Percentiles rank a stretch among this genome's conserved stretches.
Evolutionary conservation across 495 filamentous ascomycete genomes (phyloP).

Genomic region (Podospora anserina): DNA sequence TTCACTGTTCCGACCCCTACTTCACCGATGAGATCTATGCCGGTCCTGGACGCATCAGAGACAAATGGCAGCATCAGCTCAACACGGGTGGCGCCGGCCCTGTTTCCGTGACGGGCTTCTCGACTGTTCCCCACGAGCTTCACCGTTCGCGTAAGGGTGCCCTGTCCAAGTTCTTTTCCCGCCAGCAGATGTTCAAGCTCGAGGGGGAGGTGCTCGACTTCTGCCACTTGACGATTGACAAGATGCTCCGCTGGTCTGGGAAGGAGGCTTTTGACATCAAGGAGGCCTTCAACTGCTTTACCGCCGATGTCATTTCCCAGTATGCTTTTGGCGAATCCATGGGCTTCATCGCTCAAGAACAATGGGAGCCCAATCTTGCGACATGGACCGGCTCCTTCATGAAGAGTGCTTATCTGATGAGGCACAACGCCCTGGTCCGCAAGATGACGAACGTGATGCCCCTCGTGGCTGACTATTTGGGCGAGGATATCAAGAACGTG

Average conservation of each 20-base stretch:
- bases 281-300: conserved; percentile 32
- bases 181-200: conserved; percentile 30
- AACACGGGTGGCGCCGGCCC: conserved; percentile 22
- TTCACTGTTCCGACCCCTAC: conserved; percentile 31
- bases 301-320: conserved; percentile 30
- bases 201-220: conserved; percentile 34
- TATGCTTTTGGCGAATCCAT: conserved; percentile 33
- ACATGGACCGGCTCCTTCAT: conserved; percentile 29
- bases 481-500: conserved; percentile 22
- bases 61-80: conserved; percentile 31
- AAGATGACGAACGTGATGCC: conserved; percentile 21
- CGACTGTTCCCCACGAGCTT: conserved; percentile 46
- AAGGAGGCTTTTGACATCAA: conserved; percentile 24
- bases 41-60: conserved; percentile 25
- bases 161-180: conserved; percentile 47
- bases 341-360: conserved; percentile 29
- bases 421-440: conserved; percentile 19
- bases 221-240: conserved; percentile 17
- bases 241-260: conserved; percentile 9
- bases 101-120: conserved; percentile 37
- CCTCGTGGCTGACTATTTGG: conserved; percentile 23
- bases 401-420: conserved; percentile 34
- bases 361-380: conserved; percentile 29
- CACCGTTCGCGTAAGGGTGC: conserved; percentile 41
- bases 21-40: conserved; percentile 38